Conservation (phyloP, 2,329 filamentous ascomycete genomes). For the Sporothrix variecibatus region DNA sequence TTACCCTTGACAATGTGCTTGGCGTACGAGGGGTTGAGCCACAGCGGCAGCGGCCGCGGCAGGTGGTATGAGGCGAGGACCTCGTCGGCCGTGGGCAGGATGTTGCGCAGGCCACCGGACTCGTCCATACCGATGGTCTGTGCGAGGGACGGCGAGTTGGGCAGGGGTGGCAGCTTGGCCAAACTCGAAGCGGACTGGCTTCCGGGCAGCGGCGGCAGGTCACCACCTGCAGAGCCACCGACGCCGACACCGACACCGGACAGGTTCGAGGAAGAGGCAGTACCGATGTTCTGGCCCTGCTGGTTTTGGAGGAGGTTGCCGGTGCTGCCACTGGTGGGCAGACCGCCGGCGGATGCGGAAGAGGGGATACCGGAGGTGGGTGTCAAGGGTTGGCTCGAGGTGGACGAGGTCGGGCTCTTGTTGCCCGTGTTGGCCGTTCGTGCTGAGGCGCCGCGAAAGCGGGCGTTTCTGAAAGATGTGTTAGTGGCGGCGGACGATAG, state of each 20-base stretch:
- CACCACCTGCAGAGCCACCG: slow-evolving; percentile 12
- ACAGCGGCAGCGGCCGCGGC: slow-evolving; percentile 68
- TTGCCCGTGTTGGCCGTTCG: slow-evolving; percentile 23
- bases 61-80: slow-evolving; percentile 63
- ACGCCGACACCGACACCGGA: not conserved
- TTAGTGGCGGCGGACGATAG: too few species aligned
- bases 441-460: slow-evolving; percentile 27
- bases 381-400: slow-evolving; percentile 37
- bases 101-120: slow-evolving; percentile 50
- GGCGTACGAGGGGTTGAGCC: slow-evolving; percentile 73
- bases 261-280: not conserved
- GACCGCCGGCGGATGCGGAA: slow-evolving; percentile 13
- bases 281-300: not conserved
- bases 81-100: slow-evolving; percentile 46
- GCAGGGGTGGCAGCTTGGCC: slow-evolving; percentile 62
- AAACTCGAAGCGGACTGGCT: slow-evolving; percentile 55
- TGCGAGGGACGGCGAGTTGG: slow-evolving; percentile 64
- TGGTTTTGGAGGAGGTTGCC: slow-evolving; percentile 8
- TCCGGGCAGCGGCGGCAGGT: slow-evolving; percentile 50
- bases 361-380: slow-evolving; percentile 39
- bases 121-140: slow-evolving; percentile 71
- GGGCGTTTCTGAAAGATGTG: slow-evolving; percentile 26
- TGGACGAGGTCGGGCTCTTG: slow-evolving; percentile 29
- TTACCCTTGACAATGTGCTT: slow-evolving; percentile 95
- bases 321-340: slow-evolving; percentile 16